phyloP scores from a whole-genome alignment of 1,284 basidiomycete genomes.

The Flammula alnicola region DNA sequence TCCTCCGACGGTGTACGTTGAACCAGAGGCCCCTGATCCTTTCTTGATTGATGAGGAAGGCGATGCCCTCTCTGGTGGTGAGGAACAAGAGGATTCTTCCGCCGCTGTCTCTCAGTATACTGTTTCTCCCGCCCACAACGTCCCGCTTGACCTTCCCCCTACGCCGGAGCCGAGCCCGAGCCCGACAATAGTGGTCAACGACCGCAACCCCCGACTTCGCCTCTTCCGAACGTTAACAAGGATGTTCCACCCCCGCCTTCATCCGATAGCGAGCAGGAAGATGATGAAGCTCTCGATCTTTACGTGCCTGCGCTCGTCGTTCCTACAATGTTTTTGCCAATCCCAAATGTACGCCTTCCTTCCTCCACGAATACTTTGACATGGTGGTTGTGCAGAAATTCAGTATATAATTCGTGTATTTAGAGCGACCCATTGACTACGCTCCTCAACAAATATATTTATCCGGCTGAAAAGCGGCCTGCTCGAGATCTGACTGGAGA shows the following conservation, averaged over 20 bases:
- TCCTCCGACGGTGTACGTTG: slow-evolving; percentile 38
- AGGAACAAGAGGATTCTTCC: slow-evolving; percentile 31
- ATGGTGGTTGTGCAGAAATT: slow-evolving; percentile 62
- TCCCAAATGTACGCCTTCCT: slow-evolving; percentile 78
- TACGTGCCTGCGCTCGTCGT: slow-evolving; percentile 64
- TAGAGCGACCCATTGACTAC: slow-evolving; percentile 83
- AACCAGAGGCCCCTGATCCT: slow-evolving; percentile 57
- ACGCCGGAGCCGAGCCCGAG: slow-evolving; percentile 19
- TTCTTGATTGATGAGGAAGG: slow-evolving; percentile 58
- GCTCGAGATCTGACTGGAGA: slow-evolving; percentile 73
- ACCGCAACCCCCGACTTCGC: slow-evolving; percentile 20
- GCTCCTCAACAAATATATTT: slow-evolving; percentile 79
- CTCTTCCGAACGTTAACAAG: slow-evolving; percentile 44
- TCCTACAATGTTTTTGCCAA: slow-evolving; percentile 80
- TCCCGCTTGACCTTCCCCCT: slow-evolving; percentile 36
- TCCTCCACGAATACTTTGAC: slow-evolving; percentile 49
- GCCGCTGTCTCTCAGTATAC: slow-evolving; percentile 36
- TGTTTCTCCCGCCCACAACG: slow-evolving; percentile 39
- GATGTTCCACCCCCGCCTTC: slow-evolving; percentile 51
- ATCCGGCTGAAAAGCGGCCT: slow-evolving; percentile 73
- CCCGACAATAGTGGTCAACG: no score
- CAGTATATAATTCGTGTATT: slow-evolving; percentile 45
- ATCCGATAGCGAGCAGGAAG: slow-evolving; percentile 46
- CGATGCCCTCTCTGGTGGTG: slow-evolving; percentile 37
- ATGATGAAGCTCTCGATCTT: slow-evolving; percentile 55